Evolutionary conservation across 2,329 filamentous ascomycete genomes (phyloP).

Genomic region (Pochonia chlamydosporia): DNA sequence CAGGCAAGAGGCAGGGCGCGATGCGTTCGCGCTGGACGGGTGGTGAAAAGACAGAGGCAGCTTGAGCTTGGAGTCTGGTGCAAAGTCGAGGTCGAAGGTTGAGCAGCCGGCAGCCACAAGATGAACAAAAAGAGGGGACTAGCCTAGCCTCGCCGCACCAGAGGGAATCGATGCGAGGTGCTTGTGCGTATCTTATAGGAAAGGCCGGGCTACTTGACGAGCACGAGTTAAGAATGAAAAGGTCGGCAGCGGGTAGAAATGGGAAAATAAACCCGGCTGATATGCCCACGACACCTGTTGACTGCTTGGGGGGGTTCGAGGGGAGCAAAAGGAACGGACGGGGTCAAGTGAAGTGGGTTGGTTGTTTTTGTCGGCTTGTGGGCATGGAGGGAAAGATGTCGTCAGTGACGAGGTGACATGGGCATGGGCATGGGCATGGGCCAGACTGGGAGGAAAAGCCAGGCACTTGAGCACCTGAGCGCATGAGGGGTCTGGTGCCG

Average conservation of each 20-base stretch:
- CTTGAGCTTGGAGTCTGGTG: too few relatives aligned
- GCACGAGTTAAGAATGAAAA: constrained; percentile 4
- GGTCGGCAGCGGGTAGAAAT: neutral
- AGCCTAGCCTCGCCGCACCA: neutral
- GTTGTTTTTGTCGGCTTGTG: constrained; percentile 14
- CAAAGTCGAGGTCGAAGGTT: neutral
- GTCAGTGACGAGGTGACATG: constrained; percentile 27
- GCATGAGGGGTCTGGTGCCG: too few relatives aligned
- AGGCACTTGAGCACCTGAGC: too few relatives aligned
- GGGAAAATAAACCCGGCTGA: neutral
- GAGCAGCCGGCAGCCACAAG: constrained; percentile 1
- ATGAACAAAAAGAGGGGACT: constrained; percentile 1
- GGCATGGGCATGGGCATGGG: constrained; percentile 16
- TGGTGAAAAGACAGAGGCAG: constrained; percentile 1
- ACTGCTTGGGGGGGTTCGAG: constrained; percentile 3
- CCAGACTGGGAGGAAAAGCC: too few relatives aligned
- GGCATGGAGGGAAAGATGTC: constrained; percentile 28
- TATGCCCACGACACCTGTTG: neutral
- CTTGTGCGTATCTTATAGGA: neutral
- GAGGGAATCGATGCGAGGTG: neutral
- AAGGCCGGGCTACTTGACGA: neutral
- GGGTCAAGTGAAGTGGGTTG: constrained; percentile 11
- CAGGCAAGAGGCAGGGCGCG: constrained; percentile 32
- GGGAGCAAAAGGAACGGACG: constrained; percentile 12
- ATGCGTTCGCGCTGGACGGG: constrained; percentile 32